A percentile compares a stretch with the other conserved stretches of the same genome.
phyloP scores from a whole-genome alignment of 805 yeast species.

The Yarrowia sp. region DNA sequence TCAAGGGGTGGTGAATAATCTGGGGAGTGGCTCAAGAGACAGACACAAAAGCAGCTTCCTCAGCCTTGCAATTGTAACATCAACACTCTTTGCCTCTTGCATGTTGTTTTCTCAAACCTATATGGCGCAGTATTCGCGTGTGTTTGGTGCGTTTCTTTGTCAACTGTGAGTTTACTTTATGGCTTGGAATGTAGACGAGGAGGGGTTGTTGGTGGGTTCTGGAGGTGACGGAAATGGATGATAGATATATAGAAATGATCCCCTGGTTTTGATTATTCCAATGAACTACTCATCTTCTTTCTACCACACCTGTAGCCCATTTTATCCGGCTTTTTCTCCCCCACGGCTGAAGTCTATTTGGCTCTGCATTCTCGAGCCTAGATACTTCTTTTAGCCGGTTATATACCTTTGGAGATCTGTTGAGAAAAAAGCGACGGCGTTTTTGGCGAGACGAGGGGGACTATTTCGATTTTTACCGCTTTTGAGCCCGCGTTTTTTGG shows the following conservation, averaged over 20 bases:
- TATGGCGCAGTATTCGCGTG: constrained; percentile 32
- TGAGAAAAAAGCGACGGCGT: neutral
- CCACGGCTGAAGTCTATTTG: neutral
- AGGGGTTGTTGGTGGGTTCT: too few relatives aligned
- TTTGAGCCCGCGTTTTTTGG: neutral
- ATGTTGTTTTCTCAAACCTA: constrained; percentile 13
- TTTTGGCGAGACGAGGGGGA: constrained; percentile 4
- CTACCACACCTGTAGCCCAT: neutral
- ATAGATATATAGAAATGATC: too few relatives aligned
- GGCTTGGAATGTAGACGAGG: constrained; percentile 1
- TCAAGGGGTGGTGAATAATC: constrained; percentile 4
- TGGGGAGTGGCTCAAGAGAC: too few relatives aligned
- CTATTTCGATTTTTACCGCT: neutral
- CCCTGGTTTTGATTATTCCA: neutral
- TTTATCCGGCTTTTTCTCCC: too few relatives aligned
- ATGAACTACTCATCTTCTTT: neutral
- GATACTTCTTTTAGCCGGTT: neutral
- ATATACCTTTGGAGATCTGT: constrained; percentile 8
- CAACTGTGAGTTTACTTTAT: neutral
- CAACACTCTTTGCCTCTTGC: neutral
- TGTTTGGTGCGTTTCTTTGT: constrained; percentile 33
- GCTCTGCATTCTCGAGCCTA: constrained; percentile 6
- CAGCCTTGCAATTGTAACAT: too few relatives aligned
- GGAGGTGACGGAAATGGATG: rapidly evolving
- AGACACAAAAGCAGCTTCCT: too few relatives aligned